Percentiles rank a stretch among this genome's conserved stretches.
Conservation (phyloP, 371 early-diverging fungal genomes). For the Mucor lusitanicus region DNA sequence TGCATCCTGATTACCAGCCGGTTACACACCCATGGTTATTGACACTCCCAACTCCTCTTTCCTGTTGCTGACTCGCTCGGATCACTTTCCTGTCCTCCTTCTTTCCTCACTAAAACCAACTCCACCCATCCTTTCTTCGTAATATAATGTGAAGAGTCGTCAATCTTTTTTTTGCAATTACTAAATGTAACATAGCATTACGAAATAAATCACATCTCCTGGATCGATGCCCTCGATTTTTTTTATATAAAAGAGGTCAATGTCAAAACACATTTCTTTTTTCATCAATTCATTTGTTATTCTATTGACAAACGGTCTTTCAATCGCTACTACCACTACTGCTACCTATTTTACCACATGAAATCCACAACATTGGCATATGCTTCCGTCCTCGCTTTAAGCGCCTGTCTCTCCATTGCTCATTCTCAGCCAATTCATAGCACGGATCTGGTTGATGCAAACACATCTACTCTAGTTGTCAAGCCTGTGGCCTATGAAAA, state of each 20-base stretch:
- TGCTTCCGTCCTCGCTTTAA: neutral
- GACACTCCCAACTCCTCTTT: neutral
- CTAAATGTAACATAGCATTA: constrained; percentile 1
- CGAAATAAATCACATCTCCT: neutral
- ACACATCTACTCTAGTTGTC: neutral
- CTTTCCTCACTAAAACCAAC: neutral
- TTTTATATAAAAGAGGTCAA: neutral
- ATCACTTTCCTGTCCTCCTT: neutral
- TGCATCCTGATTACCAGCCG: neutral
- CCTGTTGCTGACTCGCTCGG: neutral
- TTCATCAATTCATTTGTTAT: neutral
- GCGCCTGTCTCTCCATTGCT: neutral
- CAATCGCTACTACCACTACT: neutral
- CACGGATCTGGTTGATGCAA: neutral
- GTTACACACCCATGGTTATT: neutral
- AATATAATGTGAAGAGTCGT: constrained; percentile 4
- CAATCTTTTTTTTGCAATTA: neutral
- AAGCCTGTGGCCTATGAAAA: neutral
- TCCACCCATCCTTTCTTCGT: neutral
- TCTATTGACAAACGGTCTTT: neutral
- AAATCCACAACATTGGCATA: neutral
- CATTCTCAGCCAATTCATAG: neutral
- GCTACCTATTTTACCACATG: neutral
- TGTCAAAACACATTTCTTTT: neutral
- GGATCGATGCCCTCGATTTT: neutral